Evolutionary conservation across 768 basidiomycete species (phyloP), one percentile per base, ranked within the genome.

Genomic region (Xanthoconium stramineum): DNA sequence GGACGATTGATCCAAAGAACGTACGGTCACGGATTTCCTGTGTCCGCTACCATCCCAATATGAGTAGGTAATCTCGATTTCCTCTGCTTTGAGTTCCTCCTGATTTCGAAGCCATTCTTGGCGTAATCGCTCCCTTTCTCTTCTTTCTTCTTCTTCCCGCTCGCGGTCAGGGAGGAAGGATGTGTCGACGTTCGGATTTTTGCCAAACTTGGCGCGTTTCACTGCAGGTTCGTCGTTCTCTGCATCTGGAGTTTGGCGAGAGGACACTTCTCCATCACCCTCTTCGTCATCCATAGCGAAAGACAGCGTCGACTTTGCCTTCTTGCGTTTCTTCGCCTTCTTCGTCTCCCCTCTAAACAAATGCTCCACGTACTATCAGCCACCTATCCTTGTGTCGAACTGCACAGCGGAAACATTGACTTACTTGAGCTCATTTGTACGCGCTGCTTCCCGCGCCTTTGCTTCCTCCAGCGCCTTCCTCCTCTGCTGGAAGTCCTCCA

Each of bases 31-130:
- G 48, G 85, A 88, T 75, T 95, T 97, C 50, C 97, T 79, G 74
- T 98, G 97, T 0, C 97, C 97, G 65, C 89, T 94, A 12, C 97
- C 97, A 69, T 99, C 97, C 97, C 97, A 99, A 71, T 87, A 99
- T 0, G 94, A 97, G 68, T 98, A 99, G 0, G 88, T 88, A 53
- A 99, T 81, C 72, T 98, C 97, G 52, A 99, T 91, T 24, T 82
- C 80, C 60, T 88, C 88, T 29, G 74, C 65, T 69, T 88, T 87
- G 52, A 88, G 81, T 24, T 85, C 78, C 69, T 86, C 80, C 63
- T 90, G 88, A 59, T 78, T 78, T 61, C 72, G 76, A 35, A 98
- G 77, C 94, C 95, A 99, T 70, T 97, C 85, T 57, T 93, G 80
- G 3, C 97, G 80, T 39, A 99, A 78, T 48, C 89, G 82, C 69